A percentile compares a stretch with the other conserved stretches of the same genome.
These are phyloP conservation scores for Rhizodiscina lignyota DNA, from an alignment of 495 filamentous ascomycete genomes.

Conservation along the genomic window DNA sequence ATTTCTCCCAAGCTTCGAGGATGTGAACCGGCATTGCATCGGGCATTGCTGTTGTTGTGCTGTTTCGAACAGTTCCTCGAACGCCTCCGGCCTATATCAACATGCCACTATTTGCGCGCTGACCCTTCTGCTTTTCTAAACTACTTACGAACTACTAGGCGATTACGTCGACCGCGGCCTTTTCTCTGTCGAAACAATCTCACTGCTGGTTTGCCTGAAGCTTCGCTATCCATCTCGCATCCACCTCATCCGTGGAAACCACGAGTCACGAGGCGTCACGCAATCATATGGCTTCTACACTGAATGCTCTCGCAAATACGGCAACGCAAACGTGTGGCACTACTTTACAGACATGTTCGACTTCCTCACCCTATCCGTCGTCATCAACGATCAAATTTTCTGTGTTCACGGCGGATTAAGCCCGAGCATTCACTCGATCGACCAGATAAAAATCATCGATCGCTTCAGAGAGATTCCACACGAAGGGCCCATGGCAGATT, in stretches of 20 bases:
- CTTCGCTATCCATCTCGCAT: constrained; percentile 83
- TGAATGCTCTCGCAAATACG: constrained; percentile 93
- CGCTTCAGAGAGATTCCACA: constrained; percentile 96
- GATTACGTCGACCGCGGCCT: constrained; percentile 97
- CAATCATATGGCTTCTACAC: constrained; percentile 99
- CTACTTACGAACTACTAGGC: constrained; percentile 28
- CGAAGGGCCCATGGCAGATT: constrained; percentile 97
- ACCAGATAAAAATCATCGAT: constrained; percentile 99
- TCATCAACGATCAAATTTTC: constrained; percentile 97
- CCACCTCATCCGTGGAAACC: constrained; percentile 88
- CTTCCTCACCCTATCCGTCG: constrained; percentile 86
- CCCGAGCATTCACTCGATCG: constrained; percentile 92
- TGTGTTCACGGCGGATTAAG: constrained; percentile 94
- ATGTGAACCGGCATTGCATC: constrained; percentile 1
- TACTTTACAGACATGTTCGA: constrained; percentile 99
- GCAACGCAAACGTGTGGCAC: constrained; percentile 96
- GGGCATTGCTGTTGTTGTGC: too few relatives aligned
- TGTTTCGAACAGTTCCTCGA: too few relatives aligned
- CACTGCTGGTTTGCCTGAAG: constrained; percentile 86
- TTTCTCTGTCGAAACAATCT: constrained; percentile 95
- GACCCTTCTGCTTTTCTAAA: background rate
- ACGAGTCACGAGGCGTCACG: constrained; percentile 92
- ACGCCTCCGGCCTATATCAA: too few relatives aligned
- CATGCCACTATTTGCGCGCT: too few relatives aligned
- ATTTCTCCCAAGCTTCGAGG: background rate